phyloP scores from a whole-genome alignment of 2,329 filamentous ascomycete genomes.

The Cercospora sp. region DNA sequence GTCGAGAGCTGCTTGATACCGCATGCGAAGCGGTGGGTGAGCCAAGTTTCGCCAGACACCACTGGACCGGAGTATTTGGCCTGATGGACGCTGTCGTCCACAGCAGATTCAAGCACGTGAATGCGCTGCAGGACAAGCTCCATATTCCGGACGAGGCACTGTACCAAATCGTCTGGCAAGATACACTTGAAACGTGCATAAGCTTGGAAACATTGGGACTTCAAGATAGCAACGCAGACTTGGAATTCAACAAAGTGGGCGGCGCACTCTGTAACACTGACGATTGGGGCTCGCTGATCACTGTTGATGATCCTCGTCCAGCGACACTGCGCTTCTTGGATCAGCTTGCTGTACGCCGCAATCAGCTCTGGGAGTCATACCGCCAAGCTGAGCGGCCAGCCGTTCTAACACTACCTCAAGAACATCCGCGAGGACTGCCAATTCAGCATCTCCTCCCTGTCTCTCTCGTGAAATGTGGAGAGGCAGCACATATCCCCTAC shows the following conservation, averaged over 20 bases:
- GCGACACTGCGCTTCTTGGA: conserved; percentile 41
- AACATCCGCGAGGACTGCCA: conserved; percentile 40
- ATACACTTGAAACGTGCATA: conserved; percentile 29
- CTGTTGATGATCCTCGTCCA: conserved; percentile 11
- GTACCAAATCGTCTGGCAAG: conserved; percentile 34
- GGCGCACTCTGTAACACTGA: conserved; percentile 3
- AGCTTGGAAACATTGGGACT: conserved; percentile 27
- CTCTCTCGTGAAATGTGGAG: conserved; percentile 13
- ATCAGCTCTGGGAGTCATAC: conserved; percentile 38
- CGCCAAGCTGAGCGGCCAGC: conserved; percentile 33
- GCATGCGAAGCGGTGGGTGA: conserved; percentile 36
- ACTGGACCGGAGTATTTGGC: conserved; percentile 22
- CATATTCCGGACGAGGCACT: conserved; percentile 24
- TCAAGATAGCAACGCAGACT: conserved; percentile 23
- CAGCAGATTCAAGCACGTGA: conserved; percentile 19
- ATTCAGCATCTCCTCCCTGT: conserved; percentile 37
- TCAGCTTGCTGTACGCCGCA: conserved; percentile 38
- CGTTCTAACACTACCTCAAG: conserved; percentile 32
- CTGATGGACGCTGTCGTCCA: conserved; percentile 25
- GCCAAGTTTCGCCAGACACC: conserved; percentile 33
- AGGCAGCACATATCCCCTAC: conserved; percentile 15
- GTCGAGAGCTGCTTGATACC: conserved; percentile 37
- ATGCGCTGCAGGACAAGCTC: conserved; percentile 23
- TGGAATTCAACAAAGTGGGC: conserved; percentile 21
- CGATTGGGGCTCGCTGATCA: neutral